Evolutionary conservation across 2,329 filamentous ascomycete species (phyloP).

Genomic region (Pseudogymnoascus pannorum): DNA sequence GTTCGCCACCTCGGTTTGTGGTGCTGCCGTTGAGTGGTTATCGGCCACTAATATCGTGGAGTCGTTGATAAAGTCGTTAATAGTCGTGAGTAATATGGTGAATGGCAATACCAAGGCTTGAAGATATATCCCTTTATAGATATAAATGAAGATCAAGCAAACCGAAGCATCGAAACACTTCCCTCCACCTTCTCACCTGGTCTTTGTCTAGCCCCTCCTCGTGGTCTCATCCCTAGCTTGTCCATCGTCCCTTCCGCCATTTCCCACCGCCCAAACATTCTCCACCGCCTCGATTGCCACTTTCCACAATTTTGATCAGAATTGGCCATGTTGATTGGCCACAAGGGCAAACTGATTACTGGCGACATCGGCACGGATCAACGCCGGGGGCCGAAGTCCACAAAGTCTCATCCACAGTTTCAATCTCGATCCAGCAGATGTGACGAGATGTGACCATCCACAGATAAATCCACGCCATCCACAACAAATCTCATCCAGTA

Average conservation of each 20-base stretch:
- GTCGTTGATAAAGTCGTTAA: not conserved
- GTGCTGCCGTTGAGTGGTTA: not conserved
- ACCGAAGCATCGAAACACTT: not conserved
- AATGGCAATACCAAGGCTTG: not conserved
- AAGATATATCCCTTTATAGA: slow-evolving; percentile 2
- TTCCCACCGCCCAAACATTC: not conserved
- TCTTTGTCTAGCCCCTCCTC: not conserved
- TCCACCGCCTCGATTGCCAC: not conserved
- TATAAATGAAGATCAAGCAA: not conserved
- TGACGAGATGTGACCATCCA: not conserved
- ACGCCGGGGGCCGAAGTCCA: not conserved
- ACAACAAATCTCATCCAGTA: not conserved
- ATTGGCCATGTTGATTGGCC: not conserved
- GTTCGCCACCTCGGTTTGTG: not conserved
- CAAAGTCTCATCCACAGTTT: not conserved
- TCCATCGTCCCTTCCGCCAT: not conserved
- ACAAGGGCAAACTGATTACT: not conserved
- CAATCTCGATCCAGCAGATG: no score
- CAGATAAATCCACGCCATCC: not conserved
- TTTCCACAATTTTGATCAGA: not conserved
- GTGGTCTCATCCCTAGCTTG: not conserved
- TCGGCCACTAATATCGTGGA: not conserved
- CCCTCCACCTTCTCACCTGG: not conserved
- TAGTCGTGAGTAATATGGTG: not conserved
- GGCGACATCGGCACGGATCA: slow-evolving; percentile 1